Conservation (phyloP, 495 filamentous ascomycete species). For the Lentithecium fluviatile region DNA sequence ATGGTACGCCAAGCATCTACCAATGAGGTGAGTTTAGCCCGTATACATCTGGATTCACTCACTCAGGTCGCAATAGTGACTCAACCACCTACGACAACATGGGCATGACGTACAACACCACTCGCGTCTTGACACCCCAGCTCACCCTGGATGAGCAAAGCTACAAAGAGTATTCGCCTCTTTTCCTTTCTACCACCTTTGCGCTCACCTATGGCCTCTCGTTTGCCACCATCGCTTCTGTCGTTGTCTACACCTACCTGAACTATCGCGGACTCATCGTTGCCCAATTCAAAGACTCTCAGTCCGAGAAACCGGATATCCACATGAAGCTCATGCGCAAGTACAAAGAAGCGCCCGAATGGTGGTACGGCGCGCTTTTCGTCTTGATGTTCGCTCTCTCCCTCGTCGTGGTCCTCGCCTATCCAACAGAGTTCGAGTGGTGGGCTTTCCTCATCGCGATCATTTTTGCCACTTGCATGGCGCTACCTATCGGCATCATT, state of each 20-base stretch:
- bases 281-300: conserved; percentile 59
- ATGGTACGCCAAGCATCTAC: conserved; percentile 60
- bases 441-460: conserved; percentile 68
- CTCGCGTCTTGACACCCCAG: conserved; percentile 49
- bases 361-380: conserved; percentile 44
- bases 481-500: conserved; percentile 52
- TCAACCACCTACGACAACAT: conserved; percentile 64
- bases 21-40: conserved; percentile 43
- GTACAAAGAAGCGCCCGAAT: conserved; percentile 21
- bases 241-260: conserved; percentile 64
- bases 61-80: conserved; percentile 43
- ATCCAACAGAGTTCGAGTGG: conserved; percentile 63
- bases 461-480: conserved; percentile 45
- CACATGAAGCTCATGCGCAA: conserved; percentile 46
- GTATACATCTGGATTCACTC: conserved; percentile 19
- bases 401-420: conserved; percentile 57
- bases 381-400: conserved; percentile 58
- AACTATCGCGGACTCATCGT: conserved; percentile 63
- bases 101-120: conserved; percentile 55
- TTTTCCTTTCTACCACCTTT: conserved; percentile 65
- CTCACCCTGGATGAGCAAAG: conserved; percentile 53
- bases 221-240: conserved; percentile 66
- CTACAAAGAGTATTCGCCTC: conserved; percentile 61
- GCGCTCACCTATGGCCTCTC: conserved; percentile 66
- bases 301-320: conserved; percentile 55